phyloP scores from a whole-genome alignment of 2,329 filamentous ascomycete genomes.

The Aspergillus pseudonomiae region DNA sequence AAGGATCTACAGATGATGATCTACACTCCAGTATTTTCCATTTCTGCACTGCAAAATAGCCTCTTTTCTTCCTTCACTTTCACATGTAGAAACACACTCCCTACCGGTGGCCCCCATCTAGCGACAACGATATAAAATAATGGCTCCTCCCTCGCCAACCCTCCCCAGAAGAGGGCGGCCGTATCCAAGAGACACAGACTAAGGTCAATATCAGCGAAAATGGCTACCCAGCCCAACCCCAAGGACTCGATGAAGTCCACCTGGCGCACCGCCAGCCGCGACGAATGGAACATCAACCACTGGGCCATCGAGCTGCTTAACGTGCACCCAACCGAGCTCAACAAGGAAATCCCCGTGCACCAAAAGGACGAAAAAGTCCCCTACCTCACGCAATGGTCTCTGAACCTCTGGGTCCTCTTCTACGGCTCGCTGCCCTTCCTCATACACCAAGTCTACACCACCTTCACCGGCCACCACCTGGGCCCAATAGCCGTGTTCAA shows the following conservation, averaged over 20 bases:
- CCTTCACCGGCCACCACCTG: slow-evolving; percentile 7
- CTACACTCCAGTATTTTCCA: background rate
- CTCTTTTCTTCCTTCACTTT: background rate
- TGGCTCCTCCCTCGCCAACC: background rate
- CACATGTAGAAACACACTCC: background rate
- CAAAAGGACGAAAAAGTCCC: slow-evolving; percentile 8
- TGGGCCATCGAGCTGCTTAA: slow-evolving; percentile 29
- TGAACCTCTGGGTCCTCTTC: slow-evolving; percentile 10
- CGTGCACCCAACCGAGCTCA: slow-evolving; percentile 26
- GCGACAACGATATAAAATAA: background rate
- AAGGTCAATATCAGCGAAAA: slow-evolving; percentile 2
- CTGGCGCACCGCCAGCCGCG: slow-evolving; percentile 29
- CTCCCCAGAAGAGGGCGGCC: background rate
- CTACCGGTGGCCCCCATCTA: background rate
- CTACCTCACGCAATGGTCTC: slow-evolving; percentile 13
- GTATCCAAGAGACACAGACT: background rate
- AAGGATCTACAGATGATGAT: background rate
- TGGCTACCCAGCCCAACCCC: slow-evolving; percentile 24
- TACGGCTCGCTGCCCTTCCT: slow-evolving; percentile 8
- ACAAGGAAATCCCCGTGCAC: slow-evolving; percentile 23
- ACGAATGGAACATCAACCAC: slow-evolving; percentile 29
- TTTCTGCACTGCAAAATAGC: background rate
- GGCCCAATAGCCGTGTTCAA: slow-evolving; percentile 12
- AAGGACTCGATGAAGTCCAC: slow-evolving; percentile 39
- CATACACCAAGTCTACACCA: slow-evolving; percentile 12